Evolutionary conservation across 2,329 filamentous ascomycete species (phyloP), one percentile per base, ranked within the genome.

Genomic region (Pseudocercospora macadamiae): DNA sequence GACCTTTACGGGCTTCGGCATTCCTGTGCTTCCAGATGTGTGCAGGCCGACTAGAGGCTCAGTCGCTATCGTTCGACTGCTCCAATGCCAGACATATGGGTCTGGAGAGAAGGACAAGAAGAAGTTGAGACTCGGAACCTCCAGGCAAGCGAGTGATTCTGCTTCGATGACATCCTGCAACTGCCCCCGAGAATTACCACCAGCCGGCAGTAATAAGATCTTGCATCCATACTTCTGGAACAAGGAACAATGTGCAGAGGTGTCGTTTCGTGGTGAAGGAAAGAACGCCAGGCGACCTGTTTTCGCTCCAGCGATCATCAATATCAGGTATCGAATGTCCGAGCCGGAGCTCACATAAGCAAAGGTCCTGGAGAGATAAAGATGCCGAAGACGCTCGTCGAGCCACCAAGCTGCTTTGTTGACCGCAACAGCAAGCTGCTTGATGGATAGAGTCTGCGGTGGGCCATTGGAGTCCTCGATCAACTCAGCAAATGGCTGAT

Each of bases 381-480:
- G 51, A 37, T 53, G 37, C 4, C 60, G 57, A 16, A 63, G 45
- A 18, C 59, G 54, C 37, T 61, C 61, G 18, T 63, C 61, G 1
- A 63, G 58, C 61, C 61, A 63, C 42, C 61, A 54, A 28, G 61
- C 58, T 7, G 61, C 55, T 36, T 54, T 54, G 34, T 63, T 52
- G 30, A 61, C 51, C 21, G 61, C 58, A 16, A 53, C 37, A 10
- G 58, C 53, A 5, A 63, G 48, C 14, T 58, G 54, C 21, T 47
- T 48, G n/a, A 58, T 53, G 1, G 51, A 57, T 4, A 60, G 26
- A 4, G 10, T 18, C 21, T 48, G 36, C 21, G 48, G 23, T 8
- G 12, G 12, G 18, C 55, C 55, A 53, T 47, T 26, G 26, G n/a
- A 26, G 2, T 30, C 12, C 2, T n/a, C 14, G 10, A 47, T 8